phyloP scores from a whole-genome alignment of 2,329 filamentous ascomycete genomes.

The Colletotrichum sp. region DNA sequence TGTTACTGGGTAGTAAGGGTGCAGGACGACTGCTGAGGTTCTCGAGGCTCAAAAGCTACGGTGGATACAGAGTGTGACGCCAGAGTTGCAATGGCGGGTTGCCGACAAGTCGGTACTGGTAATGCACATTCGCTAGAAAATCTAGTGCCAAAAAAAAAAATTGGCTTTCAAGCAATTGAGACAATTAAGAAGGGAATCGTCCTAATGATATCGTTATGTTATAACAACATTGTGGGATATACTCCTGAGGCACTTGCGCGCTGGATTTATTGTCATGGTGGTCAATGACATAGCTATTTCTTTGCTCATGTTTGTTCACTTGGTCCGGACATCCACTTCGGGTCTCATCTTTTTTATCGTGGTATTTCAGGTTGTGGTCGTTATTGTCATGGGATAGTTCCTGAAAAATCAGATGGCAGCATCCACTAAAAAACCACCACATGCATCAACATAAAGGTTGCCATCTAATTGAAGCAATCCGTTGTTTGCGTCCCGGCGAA shows the following conservation, averaged over 20 bases:
- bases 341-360: neutral
- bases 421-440: neutral
- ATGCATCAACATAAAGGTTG: neutral
- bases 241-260: neutral
- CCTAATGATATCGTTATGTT: neutral
- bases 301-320: neutral
- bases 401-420: neutral
- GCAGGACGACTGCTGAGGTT: neutral
- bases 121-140: neutral
- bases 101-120: neutral
- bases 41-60: neutral
- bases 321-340: neutral
- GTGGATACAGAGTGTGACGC: neutral
- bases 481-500: accelerated
- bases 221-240: neutral
- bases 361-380: neutral
- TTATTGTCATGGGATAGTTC: too few species aligned
- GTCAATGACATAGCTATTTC: neutral
- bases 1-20: neutral
- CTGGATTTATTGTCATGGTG: neutral
- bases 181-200: neutral
- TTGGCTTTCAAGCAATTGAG: neutral
- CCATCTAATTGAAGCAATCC: neutral
- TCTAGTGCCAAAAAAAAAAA: neutral
- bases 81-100: neutral